Conservation (phyloP, 768 basidiomycete species). For the Auricularia sp. region DNA sequence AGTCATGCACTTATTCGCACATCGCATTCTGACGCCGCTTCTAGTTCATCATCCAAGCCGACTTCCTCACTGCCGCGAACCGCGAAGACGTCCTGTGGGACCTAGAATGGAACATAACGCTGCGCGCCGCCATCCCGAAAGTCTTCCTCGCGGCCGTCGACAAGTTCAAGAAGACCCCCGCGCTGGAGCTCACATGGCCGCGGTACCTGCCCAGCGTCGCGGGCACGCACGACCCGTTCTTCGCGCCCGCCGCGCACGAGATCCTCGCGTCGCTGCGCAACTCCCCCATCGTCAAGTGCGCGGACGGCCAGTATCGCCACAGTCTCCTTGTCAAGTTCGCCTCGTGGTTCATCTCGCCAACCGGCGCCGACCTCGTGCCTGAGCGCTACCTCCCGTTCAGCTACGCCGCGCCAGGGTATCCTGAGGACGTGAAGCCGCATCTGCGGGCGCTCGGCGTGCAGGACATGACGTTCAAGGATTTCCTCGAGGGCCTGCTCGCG, state of each 20-base stretch:
- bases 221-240: slow-evolving; percentile 10
- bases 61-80: slow-evolving; percentile 20
- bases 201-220: slow-evolving; percentile 13
- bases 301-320: slow-evolving; percentile 6
- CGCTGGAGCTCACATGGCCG: slow-evolving; percentile 15
- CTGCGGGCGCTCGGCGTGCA: background rate
- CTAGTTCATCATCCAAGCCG: slow-evolving; percentile 22
- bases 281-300: slow-evolving; percentile 11
- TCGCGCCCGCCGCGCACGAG: slow-evolving; percentile 6
- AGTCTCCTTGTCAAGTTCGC: slow-evolving; percentile 8
- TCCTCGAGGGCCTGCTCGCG: background rate
- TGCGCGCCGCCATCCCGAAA: slow-evolving; percentile 13
- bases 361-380: background rate
- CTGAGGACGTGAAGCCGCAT: background rate
- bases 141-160: slow-evolving; percentile 15
- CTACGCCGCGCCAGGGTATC: background rate
- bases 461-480: background rate
- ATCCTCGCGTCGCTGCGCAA: slow-evolving; percentile 3
- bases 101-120: slow-evolving; percentile 14
- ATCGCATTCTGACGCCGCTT: background rate
- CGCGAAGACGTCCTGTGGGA: slow-evolving; percentile 17
- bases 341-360: background rate
- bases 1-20: background rate
- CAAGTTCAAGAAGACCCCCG: slow-evolving; percentile 9
- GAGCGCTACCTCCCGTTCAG: background rate